Evolutionary conservation across 2,329 filamentous ascomycete genomes (phyloP).

Genomic region (Ophiostoma triangulosporum): DNA sequence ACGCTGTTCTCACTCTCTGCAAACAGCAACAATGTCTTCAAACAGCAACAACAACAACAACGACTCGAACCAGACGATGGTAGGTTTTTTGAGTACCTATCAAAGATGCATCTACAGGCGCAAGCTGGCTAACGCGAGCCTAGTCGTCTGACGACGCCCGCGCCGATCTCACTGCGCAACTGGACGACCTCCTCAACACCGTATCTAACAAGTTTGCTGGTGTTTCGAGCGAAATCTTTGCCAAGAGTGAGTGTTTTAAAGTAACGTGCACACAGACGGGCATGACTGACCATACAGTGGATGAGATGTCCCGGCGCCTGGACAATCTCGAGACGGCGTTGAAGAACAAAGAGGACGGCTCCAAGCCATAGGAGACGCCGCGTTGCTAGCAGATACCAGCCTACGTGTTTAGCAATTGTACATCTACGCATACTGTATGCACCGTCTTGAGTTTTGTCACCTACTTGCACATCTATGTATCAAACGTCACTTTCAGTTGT

Average conservation of each 20-base stretch:
- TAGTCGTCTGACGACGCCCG: conserved; percentile 33
- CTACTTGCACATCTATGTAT: no score
- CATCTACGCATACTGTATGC: no score
- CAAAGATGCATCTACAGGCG: neutral
- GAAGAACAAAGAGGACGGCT: conserved; percentile 32
- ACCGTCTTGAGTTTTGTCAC: no score
- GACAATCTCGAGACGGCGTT: conserved; percentile 71
- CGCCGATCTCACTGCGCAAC: conserved; percentile 59
- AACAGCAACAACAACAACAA: conserved; percentile 23
- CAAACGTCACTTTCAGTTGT: no score
- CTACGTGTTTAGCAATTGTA: no score
- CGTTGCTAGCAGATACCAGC: no score
- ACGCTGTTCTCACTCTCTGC: neutral
- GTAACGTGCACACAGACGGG: no score
- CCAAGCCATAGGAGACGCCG: conserved; percentile 9
- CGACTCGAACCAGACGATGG: conserved; percentile 24
- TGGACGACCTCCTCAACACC: conserved; percentile 77
- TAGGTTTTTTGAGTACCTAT: conserved; percentile 18
- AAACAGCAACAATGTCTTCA: conserved; percentile 22
- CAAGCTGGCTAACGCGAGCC: conserved; percentile 11
- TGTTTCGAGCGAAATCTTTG: conserved; percentile 75
- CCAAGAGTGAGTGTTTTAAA: conserved; percentile 59
- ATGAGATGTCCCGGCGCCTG: conserved; percentile 79
- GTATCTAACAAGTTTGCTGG: conserved; percentile 74
- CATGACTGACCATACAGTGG: conserved; percentile 44